Evolutionary conservation across 352 stramenopile genomes (phyloP), one percentile per base, ranked within the genome.

Genomic region (Blastocystis sp.): DNA sequence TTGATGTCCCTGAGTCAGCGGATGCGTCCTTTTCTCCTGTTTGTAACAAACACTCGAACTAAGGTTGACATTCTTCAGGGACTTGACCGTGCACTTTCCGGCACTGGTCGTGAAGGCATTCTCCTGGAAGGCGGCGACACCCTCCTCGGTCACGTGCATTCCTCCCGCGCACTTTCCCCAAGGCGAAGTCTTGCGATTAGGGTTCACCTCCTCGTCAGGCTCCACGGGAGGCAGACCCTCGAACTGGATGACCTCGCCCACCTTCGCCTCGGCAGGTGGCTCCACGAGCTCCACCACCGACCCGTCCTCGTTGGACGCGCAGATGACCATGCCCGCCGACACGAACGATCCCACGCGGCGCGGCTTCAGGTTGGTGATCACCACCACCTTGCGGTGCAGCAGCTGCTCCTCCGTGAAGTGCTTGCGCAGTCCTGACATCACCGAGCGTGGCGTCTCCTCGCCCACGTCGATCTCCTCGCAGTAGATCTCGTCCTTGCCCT

Each of bases 391-490:
- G 87, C 93, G 91, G 46, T 92, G 92, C 87, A 96, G 89, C 90
- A 99, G 94, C 63, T 98, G 92, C 78, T 97, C 93, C 27, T 93
- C 84, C 54, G 94, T 93, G 89, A 97, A 96, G 90, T 97, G 97
- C 54, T 91, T 88, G 63, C 94, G 90, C 71, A 99, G 88, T 27
- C 95, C 96, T 42, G 93, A 97, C 24, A 92, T 94, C 81, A 99
- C 96, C 72, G 91, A 90, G 84, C 96, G 93, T 34, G 95, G 94
- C 79, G 92, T 91, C 84, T 95, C 94, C 84, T 94, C 92, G 27
- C 96, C 96, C 40, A 98, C 90, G 88, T 98, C 94, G 63, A 99
- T 98, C 89, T 99, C 95, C 89, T 98, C 95, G 87, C 95, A 97
- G 88, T 93, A 98, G 0, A 99, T 90, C 87, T 97, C 18, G 51